Base-by-base conservation (phyloP, 1,284 basidiomycete genomes). In the Dichomitus squalens region DNA sequence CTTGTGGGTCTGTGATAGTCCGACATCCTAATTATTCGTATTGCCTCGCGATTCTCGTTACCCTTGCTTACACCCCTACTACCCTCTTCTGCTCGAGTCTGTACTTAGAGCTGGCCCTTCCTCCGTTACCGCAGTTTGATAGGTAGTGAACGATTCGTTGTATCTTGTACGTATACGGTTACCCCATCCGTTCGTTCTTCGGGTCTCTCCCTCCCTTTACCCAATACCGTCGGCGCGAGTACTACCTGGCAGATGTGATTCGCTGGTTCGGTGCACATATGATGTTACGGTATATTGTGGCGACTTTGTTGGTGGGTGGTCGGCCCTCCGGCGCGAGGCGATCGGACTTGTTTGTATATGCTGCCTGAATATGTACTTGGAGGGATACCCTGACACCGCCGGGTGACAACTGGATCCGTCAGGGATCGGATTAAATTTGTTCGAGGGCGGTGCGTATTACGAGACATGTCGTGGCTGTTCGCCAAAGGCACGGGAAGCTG, bases 1-100 rank as follows among this genome's bases (percentile, higher is more conserved):
- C 76, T 91, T 35, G 77, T 88, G 62, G 89, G 90, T 16, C 68
- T 68, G 49, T 77, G 68, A 70, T 62, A 21, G 40, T 14, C 29
- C 33, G 31, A 20, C 49, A 54, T 44, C 20, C 40, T 58, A 54
- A 56, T 57, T 51, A 41, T 53, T 48, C 27, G 34, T 55, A 53
- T 41, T n/a, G n/a, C 33, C 36, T 23, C 47, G 29, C 16, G 18
- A 6, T 47, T 49, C 33, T 16, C 38, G 33, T 8, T 34, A 33
- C 23, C 23, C 14, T 40, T 52, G 23, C 39, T 14, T 21, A 25
- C 31, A 31, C 35, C 34, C 8, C 29, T 49, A 34, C 33, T 27
- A 12, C 47, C 35, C 14, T 20, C 20, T 20, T 23, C 18, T 33
- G 29, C 44, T 44, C 29, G 41, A n/a, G 29, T 29, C 4, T 47